Percentiles rank a stretch among this genome's conserved stretches.
These are phyloP conservation scores for Turnera subulata DNA, from an alignment of 345 rosid genomes.

Conservation along the genomic window DNA sequence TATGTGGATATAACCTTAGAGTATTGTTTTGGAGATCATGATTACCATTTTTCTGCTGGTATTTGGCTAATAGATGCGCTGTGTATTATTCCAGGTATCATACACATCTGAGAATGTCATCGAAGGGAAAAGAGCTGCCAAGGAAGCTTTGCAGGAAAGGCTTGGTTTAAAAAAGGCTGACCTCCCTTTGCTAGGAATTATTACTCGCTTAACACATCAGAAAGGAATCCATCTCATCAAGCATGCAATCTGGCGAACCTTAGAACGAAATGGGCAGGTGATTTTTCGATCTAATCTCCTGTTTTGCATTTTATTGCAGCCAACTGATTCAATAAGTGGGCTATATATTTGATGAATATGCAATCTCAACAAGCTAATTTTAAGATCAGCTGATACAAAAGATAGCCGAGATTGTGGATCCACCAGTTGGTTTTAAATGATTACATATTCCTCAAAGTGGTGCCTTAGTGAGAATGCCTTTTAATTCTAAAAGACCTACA, in stretches of 20 bases:
- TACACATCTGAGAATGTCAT: conserved; percentile 73
- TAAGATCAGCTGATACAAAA: background rate
- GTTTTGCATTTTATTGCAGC: background rate
- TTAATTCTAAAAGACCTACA: background rate
- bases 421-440: background rate
- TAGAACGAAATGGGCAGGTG: conserved; percentile 90
- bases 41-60: conserved; percentile 8
- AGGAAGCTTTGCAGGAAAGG: conserved; percentile 70
- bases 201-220: conserved; percentile 88
- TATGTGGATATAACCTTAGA: background rate
- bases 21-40: background rate
- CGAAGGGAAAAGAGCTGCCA: conserved; percentile 91
- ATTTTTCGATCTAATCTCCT: conserved; percentile 4
- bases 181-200: conserved; percentile 75
- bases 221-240: conserved; percentile 94
- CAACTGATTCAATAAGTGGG: background rate
- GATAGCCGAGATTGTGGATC: too few species aligned
- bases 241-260: conserved; percentile 75
- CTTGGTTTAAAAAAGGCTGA: conserved; percentile 59
- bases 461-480: background rate
- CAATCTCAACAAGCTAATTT: background rate
- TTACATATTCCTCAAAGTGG: background rate
- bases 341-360: too few species aligned
- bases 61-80: conserved; percentile 9
- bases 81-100: conserved; percentile 44